Conservation (phyloP, 2,329 filamentous ascomycete genomes). For the Plectosphaerella sp. region DNA sequence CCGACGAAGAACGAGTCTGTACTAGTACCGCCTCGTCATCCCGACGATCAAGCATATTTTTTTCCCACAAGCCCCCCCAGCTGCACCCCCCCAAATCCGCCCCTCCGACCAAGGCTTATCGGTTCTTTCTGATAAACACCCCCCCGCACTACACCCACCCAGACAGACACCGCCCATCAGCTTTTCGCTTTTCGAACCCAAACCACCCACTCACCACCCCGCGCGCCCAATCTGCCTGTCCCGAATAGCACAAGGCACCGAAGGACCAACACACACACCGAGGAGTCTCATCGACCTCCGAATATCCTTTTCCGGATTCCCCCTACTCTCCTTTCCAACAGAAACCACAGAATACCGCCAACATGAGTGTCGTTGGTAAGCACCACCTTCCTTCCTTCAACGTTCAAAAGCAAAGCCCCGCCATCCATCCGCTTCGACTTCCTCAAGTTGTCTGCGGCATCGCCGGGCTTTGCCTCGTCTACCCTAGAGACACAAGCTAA, state of each 20-base stretch:
- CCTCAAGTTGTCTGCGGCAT: too few relatives aligned
- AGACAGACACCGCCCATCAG: background rate
- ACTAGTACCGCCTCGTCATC: too few relatives aligned
- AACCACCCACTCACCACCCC: background rate
- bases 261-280: background rate
- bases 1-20: too few relatives aligned
- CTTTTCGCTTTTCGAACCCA: background rate
- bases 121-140: too few relatives aligned
- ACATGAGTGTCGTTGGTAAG: slow-evolving; percentile 54
- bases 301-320: slow-evolving; percentile 3
- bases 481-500: background rate
- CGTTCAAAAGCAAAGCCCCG: background rate
- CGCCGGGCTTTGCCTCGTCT: too few relatives aligned
- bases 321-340: slow-evolving; percentile 7
- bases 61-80: background rate
- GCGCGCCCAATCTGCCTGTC: background rate
- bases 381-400: slow-evolving; percentile 13
- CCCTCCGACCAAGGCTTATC: too few relatives aligned
- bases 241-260: background rate
- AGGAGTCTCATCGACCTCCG: background rate
- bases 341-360: slow-evolving; percentile 22
- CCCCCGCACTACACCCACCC: background rate
- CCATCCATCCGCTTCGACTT: background rate
- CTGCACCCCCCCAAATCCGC: background rate
- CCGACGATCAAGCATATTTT: background rate